These are phyloP conservation scores for Thraustochytrium sp. DNA, from an alignment of 352 stramenopile species.

Conservation along the genomic window DNA sequence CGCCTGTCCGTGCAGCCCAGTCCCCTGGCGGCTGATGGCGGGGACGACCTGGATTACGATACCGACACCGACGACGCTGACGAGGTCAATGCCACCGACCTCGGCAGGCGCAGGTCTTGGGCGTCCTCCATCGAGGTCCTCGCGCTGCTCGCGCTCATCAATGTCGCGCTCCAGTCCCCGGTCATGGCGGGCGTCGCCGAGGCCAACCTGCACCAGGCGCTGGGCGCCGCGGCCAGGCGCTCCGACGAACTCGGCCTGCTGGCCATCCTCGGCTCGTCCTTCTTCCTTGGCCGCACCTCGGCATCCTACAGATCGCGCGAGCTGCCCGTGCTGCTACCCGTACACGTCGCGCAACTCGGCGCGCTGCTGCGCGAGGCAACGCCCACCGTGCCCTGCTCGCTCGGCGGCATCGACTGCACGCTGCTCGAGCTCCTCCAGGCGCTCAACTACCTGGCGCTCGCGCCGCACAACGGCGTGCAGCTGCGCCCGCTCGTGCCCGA, in stretches of 20 bases:
- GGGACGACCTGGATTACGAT: too few relatives aligned
- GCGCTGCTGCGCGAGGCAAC: neutral
- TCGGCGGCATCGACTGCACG: slow-evolving; percentile 3
- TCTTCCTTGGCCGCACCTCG: slow-evolving; percentile 2
- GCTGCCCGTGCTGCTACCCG: neutral
- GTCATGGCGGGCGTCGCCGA: slow-evolving; percentile 29
- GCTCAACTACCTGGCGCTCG: neutral
- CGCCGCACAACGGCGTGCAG: neutral
- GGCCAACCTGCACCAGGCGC: neutral
- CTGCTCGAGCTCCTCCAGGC: slow-evolving; percentile 3
- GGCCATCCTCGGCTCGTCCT: neutral
- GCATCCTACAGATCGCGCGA: neutral
- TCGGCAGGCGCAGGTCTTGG: neutral
- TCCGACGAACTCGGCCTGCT: slow-evolving; percentile 5
- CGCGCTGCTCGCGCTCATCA: neutral
- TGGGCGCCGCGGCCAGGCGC: neutral
- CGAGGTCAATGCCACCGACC: too few relatives aligned
- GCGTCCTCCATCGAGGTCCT: neutral
- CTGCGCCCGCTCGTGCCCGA: neutral
- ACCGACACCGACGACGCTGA: too few relatives aligned
- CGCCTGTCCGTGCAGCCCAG: neutral
- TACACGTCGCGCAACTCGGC: neutral
- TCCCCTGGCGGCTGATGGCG: too few relatives aligned
- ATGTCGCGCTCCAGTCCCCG: slow-evolving; percentile 4
- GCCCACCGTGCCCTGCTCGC: neutral